Evolutionary conservation across 2,329 filamentous ascomycete genomes (phyloP), one percentile per base, ranked within the genome.

Genomic region (Neonectria neomacrospora): DNA sequence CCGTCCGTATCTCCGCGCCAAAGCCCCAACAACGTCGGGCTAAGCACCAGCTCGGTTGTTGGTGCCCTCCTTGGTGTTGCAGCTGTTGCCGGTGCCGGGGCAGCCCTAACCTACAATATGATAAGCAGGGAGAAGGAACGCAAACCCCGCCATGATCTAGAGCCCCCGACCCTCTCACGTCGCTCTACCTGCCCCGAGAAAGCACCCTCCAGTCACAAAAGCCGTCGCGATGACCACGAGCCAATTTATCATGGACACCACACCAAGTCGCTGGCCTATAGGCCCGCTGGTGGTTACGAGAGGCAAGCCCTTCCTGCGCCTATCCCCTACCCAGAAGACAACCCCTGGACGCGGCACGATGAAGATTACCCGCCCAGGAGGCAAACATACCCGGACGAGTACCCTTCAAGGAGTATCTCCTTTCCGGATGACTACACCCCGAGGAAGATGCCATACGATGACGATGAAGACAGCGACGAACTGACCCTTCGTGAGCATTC

Each of bases 11-110:
- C 73, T 2, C 70, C 77, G 39, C 77, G 76, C 28, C 72, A 82
- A 64, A 78, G 75, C 54, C 77, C 78, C 28, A 76, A 69, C 56
- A 74, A 77, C 18, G 76, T 72, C 60, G 80, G 86, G 5, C 79
- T 86, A 41, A 84, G 82, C 53, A 83, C 87, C 42, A 89, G 89
- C 68, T 86, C 88, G 20, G 83, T 94, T 44, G 84, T 96, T 48
- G 91, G 93, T 8, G 91, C 91, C 8, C 82, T 96, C 11, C 83
- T 97, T 52, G 93, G 92, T 45, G 92, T 91, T 32, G 92, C 92
- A 16, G 92, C 92, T 18, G 90, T 80, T 14, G 82, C 80, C n/a
- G 80, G 79, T 14, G 91, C 91, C 16, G 90, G 81, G 8, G 81
- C 81, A 23, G 81, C 81, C n/a, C 65, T 86, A 22, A 83, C 92